Percentiles rank a stretch among this genome's conserved stretches.
These are phyloP conservation scores for Lenzites betulinus DNA, from an alignment of 768 basidiomycete species.

Conservation along the genomic window DNA sequence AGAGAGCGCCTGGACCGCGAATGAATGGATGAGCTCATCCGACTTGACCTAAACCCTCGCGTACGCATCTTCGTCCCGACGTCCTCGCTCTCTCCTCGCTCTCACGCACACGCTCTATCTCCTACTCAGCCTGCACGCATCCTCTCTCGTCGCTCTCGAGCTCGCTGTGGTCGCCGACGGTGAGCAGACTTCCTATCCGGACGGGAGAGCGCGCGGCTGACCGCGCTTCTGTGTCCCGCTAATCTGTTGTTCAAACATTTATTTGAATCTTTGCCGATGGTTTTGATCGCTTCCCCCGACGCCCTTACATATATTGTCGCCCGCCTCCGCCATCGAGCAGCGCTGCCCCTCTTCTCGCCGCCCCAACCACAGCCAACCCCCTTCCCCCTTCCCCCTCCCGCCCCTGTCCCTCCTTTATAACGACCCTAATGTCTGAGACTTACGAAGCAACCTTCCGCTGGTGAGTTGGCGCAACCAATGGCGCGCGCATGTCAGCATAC, in stretches of 20 bases:
- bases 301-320: neutral
- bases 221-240: neutral
- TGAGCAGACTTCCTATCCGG: neutral
- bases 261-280: constrained; percentile 5
- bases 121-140: neutral
- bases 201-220: neutral
- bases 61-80: neutral
- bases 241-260: neutral
- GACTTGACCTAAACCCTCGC: constrained; percentile 9
- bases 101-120: constrained; percentile 14
- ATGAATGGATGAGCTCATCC: no score
- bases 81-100: neutral
- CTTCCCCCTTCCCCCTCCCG: constrained; percentile 4
- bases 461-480: constrained; percentile 14
- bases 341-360: neutral
- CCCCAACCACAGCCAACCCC: constrained; percentile 7
- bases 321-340: constrained; percentile 7
- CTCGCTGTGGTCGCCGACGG: constrained; percentile 11
- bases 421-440: constrained; percentile 30
- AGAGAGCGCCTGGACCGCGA: neutral
- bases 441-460: constrained; percentile 28
- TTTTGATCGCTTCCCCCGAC: constrained; percentile 9
- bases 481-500: no score
- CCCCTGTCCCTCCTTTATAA: constrained; percentile 14
- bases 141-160: neutral